Evolutionary conservation across 192 early-diverging fungal genomes (phyloP).

Genomic region (Polychytrium aggregatum): DNA sequence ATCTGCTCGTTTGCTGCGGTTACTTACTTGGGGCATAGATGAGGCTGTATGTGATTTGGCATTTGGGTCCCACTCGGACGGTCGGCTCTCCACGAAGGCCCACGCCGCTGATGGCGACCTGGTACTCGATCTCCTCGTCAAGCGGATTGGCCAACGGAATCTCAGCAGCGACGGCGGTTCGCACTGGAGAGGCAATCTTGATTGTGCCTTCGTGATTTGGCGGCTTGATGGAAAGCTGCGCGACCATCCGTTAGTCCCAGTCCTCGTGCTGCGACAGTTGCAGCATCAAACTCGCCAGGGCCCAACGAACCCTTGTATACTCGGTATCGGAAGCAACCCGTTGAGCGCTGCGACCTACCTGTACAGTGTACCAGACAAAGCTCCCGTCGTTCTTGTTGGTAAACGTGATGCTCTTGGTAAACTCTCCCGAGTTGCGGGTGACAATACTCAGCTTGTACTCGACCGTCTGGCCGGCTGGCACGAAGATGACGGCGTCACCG

Average conservation of each 20-base stretch:
- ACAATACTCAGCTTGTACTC: conserved; percentile 16
- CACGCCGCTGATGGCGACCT: conserved; percentile 15
- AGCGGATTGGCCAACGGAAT: conserved; percentile 30
- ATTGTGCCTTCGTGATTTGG: conserved; percentile 24
- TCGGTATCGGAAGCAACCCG: too few species aligned
- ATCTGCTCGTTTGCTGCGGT: too few species aligned
- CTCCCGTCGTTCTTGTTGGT: conserved; percentile 26
- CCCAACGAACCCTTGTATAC: too few species aligned
- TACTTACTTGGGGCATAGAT: conserved; percentile 30
- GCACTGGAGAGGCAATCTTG: conserved; percentile 12
- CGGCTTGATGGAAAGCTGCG: conserved; percentile 16
- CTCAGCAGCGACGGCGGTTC: conserved; percentile 16
- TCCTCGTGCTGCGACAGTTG: too few species aligned
- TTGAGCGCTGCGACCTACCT: conserved; percentile 7
- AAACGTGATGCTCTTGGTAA: conserved; percentile 22
- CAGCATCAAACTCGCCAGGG: too few species aligned
- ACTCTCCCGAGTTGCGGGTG: conserved; percentile 12
- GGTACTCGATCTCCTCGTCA: conserved; percentile 14
- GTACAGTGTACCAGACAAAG: conserved; percentile 33
- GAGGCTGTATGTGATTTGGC: conserved; percentile 21
- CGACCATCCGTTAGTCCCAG: too few species aligned
- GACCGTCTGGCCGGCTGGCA: conserved; percentile 13
- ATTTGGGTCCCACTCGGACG: conserved; percentile 12
- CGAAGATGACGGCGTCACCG: conserved; percentile 7
- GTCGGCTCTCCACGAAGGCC: conserved; percentile 14